Evolutionary conservation across 257 asterid species (phyloP).

Genomic region (Jasminum sambac): DNA sequence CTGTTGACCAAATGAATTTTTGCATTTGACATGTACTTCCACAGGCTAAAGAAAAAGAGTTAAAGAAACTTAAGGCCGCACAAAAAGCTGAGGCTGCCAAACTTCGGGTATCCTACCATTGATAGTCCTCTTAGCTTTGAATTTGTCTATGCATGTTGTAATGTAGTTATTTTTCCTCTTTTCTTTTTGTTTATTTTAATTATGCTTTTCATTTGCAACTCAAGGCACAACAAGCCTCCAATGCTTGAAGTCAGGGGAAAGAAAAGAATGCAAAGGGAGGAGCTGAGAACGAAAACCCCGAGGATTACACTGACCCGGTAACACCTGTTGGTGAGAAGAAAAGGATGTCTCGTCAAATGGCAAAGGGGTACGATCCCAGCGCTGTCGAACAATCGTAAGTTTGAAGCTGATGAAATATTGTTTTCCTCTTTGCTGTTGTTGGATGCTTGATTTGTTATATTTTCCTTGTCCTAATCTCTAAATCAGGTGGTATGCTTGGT

Average conservation of each 20-base stretch:
- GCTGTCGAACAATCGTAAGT: constrained; percentile 84
- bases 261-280: constrained; percentile 67
- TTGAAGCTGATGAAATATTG: background rate
- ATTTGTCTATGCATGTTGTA: background rate
- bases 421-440: background rate
- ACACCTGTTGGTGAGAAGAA: constrained; percentile 80
- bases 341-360: constrained; percentile 72
- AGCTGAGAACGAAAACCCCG: constrained; percentile 64
- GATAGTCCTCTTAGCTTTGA: background rate
- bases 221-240: constrained; percentile 66
- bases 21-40: constrained; percentile 18
- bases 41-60: constrained; percentile 88
- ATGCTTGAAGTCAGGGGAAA: constrained; percentile 59
- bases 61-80: constrained; percentile 81
- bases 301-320: constrained; percentile 78
- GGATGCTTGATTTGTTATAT: background rate
- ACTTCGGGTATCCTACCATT: constrained; percentile 36
- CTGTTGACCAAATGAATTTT: background rate
- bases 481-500: constrained; percentile 93
- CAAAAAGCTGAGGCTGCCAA: constrained; percentile 80
- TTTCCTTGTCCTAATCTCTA: constrained; percentile 16
- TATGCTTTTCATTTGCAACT: constrained; percentile 14
- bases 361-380: constrained; percentile 71
- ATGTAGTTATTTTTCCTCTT: background rate
- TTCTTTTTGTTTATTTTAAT: background rate